Base-by-base conservation (phyloP, 1,284 basidiomycete genomes). In the Marasmius sp. region DNA sequence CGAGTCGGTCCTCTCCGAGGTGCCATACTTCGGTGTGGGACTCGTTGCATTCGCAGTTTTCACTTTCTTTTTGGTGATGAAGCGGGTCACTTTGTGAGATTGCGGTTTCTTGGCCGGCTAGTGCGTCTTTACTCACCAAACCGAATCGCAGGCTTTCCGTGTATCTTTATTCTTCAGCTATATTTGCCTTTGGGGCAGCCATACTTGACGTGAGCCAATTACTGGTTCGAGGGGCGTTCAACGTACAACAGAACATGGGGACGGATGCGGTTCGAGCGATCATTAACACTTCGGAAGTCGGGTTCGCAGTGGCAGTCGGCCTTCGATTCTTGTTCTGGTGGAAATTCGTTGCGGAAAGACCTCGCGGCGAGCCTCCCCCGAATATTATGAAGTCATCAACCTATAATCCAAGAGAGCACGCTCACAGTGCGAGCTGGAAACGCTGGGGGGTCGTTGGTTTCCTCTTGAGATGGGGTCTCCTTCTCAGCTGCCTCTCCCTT, bases 1-100 rank as follows among this genome's bases (percentile, higher is more conserved):
- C 48, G 82, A 85, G 64, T 74, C 77, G 64, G 70, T 92, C 54
- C 75, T 92, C 48, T 78, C 83, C 16, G 87, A 89, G 64, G 85
- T 92, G 57, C 91, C 91, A 41, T 77, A 88, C 64, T 82, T 89
- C 67, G 83, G 83, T 61, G 79, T 87, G 59, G 91, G 90, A 48
- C 75, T 91, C 20, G 75, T 90, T 67, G 82, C 81, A 41, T 84
- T 92, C 61, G 87, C 82, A n/a, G 76, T 85, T 37, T 82, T 87
- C 57, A 81, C 81, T 11, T 86, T 89, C 71, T 80, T 89, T 70
- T 72, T 89, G 49, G 70, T 83, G 37, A 77, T 86, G 74, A 84
- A 80, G 66, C 85, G 84, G 61, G 70, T 86, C 48, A 81, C 81
- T 61, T 65, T 82, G 90, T 91, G 68, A 61, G 88, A 53, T 34